Evolutionary conservation across 1,139 yeast species (phyloP), one percentile per base, ranked within the genome.

Genomic region (Saccharomyces hybrid): DNA sequence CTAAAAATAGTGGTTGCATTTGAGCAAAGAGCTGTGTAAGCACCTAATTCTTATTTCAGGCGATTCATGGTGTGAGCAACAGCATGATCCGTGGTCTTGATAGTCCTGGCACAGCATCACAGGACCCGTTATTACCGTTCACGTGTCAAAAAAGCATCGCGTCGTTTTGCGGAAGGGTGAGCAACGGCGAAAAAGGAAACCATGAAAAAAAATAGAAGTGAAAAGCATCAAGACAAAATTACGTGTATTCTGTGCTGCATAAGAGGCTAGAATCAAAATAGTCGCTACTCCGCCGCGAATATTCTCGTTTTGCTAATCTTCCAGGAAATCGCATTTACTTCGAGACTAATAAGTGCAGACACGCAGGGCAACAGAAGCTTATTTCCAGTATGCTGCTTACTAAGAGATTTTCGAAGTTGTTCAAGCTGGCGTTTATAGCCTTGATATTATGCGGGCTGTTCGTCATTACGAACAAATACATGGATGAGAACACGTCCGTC

Each of bases 351-450:
- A 7, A 32, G 38, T 32, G 38, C 5, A 13, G 38, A 6, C 29
- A 9, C 9, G n/a, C 6, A 32, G 38, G 7, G 5, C 16, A 32
- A 9, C 6, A 32, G 14, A 32, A 32, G 16, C 6, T 3, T 32
- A n/a, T 32, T 32, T 32, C n/a, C 38, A n/a, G 38, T 32, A 32
- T 32, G 38, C 38, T 32, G 16, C 38, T 60, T 14, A 60, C 60
- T 14, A 60, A 56, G 53, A 57, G 64, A 44, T 61, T 59, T 47
- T 53, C 58, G 34, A 62, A 62, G 52, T 54, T 60, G 42, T 47
- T 62, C 49, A 60, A 57, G 54, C 53, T 62, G 50, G 48, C 61
- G 4, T 46, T 56, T 41, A 50, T 51, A 31, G 52, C 55, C 5
- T 41, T 55, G 19, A 19, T 57, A 16, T 31, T 56, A 41, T 58